These are phyloP conservation scores for Melampsora americana DNA, from an alignment of 1,284 basidiomycete species.

Conservation along the genomic window DNA sequence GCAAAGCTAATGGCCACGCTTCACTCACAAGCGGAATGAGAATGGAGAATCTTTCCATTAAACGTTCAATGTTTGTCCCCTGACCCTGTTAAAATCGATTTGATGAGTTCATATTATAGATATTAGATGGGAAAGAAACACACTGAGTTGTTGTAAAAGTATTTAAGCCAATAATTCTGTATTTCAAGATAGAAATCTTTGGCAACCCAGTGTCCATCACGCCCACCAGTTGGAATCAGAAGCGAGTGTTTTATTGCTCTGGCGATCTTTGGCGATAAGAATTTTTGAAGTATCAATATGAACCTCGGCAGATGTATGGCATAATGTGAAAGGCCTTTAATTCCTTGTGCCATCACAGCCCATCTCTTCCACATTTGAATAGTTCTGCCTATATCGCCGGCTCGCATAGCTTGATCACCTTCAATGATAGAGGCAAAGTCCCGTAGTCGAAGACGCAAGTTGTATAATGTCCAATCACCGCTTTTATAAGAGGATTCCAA, in stretches of 20 bases:
- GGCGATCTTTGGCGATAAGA: neutral
- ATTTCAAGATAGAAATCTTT: constrained; percentile 24
- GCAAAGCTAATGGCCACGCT: too few relatives aligned
- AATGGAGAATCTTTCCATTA: neutral
- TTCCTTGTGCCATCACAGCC: constrained; percentile 24
- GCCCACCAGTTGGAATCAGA: constrained; percentile 1
- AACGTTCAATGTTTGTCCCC: neutral
- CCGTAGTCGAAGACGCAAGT: neutral
- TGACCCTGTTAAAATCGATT: neutral
- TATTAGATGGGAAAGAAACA: neutral
- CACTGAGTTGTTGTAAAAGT: neutral
- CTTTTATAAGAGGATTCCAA: neutral
- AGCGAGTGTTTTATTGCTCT: constrained; percentile 6
- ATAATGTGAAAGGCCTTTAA: constrained; percentile 9
- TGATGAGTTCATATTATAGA: neutral
- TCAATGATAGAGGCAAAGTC: constrained; percentile 5
- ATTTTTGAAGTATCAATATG: neutral
- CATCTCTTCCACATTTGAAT: constrained; percentile 16
- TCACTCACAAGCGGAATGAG: neutral
- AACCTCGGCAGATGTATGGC: neutral
- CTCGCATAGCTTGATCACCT: constrained; percentile 3
- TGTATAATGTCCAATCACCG: neutral
- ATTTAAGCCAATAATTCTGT: constrained; percentile 23
- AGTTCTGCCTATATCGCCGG: constrained; percentile 7
- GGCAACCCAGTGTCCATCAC: constrained; percentile 6